A percentile compares a stretch with the other conserved stretches of the same genome.
phyloP scores from a whole-genome alignment of 164 flowering plant species.

The Kalanchoe fedtschenkoi region DNA sequence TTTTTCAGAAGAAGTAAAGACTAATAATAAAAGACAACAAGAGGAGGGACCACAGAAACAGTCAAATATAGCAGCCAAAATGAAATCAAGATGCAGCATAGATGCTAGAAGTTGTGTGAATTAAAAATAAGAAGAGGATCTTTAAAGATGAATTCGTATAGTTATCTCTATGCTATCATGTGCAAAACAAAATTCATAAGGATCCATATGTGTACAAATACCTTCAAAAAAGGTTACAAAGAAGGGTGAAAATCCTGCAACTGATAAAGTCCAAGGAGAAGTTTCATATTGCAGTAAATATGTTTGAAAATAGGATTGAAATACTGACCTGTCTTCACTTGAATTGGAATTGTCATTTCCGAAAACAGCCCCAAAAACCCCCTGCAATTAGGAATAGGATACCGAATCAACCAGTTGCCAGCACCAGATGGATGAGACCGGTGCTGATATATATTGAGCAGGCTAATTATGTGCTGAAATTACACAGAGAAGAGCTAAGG shows the following conservation, averaged over 20 bases:
- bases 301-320: background rate
- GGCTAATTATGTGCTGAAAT: background rate
- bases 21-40: background rate
- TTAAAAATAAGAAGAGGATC: background rate
- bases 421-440: no score
- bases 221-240: background rate
- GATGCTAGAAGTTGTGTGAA: background rate
- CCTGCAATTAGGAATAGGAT: slow-evolving; percentile 32
- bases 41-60: background rate
- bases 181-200: background rate
- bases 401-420: background rate
- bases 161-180: background rate
- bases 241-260: no score
- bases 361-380: slow-evolving; percentile 83
- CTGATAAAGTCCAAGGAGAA: background rate
- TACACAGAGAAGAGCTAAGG: background rate
- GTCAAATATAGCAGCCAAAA: background rate
- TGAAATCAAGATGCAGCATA: background rate
- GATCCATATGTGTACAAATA: background rate
- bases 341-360: slow-evolving; percentile 67
- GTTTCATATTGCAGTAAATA: background rate
- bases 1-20: background rate
- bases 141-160: background rate
- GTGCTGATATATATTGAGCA: background rate
- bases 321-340: slow-evolving; percentile 67